A percentile compares a stretch with the other conserved stretches of the same genome.
phyloP scores from a whole-genome alignment of 2,329 filamentous ascomycete genomes.

The Tolypocladium ovalisporum region DNA sequence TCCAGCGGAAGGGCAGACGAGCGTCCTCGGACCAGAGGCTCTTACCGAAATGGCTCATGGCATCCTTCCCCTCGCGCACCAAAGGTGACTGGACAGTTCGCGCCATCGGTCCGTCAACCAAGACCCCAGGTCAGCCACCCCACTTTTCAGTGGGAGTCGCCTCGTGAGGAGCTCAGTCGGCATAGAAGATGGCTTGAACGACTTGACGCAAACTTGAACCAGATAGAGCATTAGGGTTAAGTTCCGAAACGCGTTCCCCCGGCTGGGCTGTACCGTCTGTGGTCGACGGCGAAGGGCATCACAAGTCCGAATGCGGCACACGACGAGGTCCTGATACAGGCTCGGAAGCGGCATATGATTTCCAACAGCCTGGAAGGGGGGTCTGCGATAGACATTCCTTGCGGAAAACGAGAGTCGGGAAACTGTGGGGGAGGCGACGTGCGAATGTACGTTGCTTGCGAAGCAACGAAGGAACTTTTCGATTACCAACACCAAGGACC shows the following conservation, averaged over 20 bases:
- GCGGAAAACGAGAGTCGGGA: slow-evolving; percentile 62
- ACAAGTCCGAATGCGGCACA: slow-evolving; percentile 35
- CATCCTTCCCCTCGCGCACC: slow-evolving; percentile 46
- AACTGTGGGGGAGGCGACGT: slow-evolving; percentile 71
- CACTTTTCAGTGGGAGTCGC: slow-evolving; percentile 40
- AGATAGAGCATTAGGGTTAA: slow-evolving; percentile 87
- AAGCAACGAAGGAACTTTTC: slow-evolving; percentile 34
- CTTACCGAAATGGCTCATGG: slow-evolving; percentile 72
- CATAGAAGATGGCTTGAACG: slow-evolving; percentile 60
- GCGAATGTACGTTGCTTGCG: slow-evolving; percentile 26
- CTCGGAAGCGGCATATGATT: slow-evolving; percentile 47
- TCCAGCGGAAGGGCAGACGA: slow-evolving; percentile 66
- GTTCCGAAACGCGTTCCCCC: slow-evolving; percentile 68
- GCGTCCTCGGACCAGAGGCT: slow-evolving; percentile 59
- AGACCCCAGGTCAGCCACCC: slow-evolving; percentile 20
- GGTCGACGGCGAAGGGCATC: slow-evolving; percentile 22
- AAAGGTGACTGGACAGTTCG: slow-evolving; percentile 46
- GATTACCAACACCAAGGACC: slow-evolving; percentile 10
- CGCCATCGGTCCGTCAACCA: slow-evolving; percentile 34
- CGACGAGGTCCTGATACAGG: slow-evolving; percentile 45
- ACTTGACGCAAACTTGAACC: slow-evolving; percentile 68
- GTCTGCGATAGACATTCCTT: slow-evolving; percentile 49
- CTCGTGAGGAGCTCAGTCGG: slow-evolving; percentile 17
- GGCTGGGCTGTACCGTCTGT: slow-evolving; percentile 27
- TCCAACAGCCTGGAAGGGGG: slow-evolving; percentile 24